Evolutionary conservation across 192 early-diverging fungal genomes (phyloP).

Genomic region (Thoreauomyces humboldtii): DNA sequence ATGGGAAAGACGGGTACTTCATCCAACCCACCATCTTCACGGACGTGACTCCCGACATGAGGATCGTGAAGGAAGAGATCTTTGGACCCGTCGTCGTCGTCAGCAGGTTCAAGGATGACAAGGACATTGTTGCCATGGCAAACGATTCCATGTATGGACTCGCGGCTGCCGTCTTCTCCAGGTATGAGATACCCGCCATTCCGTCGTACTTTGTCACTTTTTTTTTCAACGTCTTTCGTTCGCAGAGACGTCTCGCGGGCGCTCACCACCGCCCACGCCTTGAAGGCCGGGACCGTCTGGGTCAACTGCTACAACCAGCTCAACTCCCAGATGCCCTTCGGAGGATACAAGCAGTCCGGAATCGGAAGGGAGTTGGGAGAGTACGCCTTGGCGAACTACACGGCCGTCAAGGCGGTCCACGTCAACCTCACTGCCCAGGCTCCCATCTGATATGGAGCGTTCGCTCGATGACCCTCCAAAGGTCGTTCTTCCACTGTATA

Average conservation of each 20-base stretch:
- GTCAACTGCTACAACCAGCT: slow-evolving; percentile 42
- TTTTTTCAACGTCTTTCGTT: too few relatives aligned
- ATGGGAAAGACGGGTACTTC: slow-evolving; percentile 57
- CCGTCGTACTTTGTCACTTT: too few relatives aligned
- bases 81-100: slow-evolving; percentile 85
- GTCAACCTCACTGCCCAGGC: too few relatives aligned
- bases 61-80: slow-evolving; percentile 74
- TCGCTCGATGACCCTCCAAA: too few relatives aligned
- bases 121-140: slow-evolving; percentile 72
- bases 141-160: slow-evolving; percentile 73
- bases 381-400: slow-evolving; percentile 68
- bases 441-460: too few relatives aligned
- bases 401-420: too few relatives aligned
- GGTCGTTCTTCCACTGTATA: too few relatives aligned
- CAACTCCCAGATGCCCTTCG: slow-evolving; percentile 59
- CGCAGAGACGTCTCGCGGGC: too few relatives aligned
- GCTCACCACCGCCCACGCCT: too few relatives aligned
- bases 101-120: slow-evolving; percentile 46
- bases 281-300: slow-evolving; percentile 44
- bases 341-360: slow-evolving; percentile 70
- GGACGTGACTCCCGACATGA: slow-evolving; percentile 60
- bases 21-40: slow-evolving; percentile 60
- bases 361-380: slow-evolving; percentile 67
- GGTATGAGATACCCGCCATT: too few relatives aligned
- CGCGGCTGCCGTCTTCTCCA: slow-evolving; percentile 79